phyloP scores from a whole-genome alignment of 1,139 yeast genomes.

The Pichia cactophila region DNA sequence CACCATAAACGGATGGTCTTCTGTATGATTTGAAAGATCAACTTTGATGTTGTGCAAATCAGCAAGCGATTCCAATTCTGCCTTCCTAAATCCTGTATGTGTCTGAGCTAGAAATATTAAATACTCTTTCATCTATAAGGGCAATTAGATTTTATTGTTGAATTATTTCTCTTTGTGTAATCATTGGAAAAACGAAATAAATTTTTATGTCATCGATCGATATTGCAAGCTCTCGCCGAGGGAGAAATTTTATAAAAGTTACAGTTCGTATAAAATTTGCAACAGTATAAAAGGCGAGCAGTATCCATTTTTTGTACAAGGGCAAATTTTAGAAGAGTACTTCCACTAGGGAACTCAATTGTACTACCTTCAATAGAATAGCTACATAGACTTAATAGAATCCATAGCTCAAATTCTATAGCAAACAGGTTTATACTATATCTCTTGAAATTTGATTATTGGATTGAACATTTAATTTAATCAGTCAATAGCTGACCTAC shows the following conservation, averaged over 20 bases:
- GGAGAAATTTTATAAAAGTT: too few species aligned
- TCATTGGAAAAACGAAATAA: background rate
- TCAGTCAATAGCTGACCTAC: background rate
- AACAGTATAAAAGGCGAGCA: background rate
- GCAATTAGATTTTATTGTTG: background rate
- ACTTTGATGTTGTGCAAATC: conserved; percentile 46
- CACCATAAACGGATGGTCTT: conserved; percentile 60
- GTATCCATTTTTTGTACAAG: background rate
- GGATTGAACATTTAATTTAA: background rate
- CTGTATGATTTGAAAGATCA: conserved; percentile 55
- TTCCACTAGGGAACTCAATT: background rate
- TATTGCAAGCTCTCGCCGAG: background rate
- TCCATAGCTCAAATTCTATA: background rate
- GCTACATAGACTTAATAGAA: background rate
- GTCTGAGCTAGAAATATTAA: conserved; percentile 78
- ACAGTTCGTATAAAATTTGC: background rate
- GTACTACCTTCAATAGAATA: background rate
- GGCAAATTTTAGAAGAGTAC: background rate
- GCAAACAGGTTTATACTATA: background rate
- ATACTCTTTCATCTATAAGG: conserved; percentile 45
- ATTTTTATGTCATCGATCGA: too few species aligned
- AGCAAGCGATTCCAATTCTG: conserved; percentile 84
- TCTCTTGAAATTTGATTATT: background rate
- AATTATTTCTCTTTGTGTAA: background rate
- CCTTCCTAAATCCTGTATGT: conserved; percentile 67